These are phyloP conservation scores for Yamadazyma kitorensis DNA, from an alignment of 805 yeast genomes.

Conservation along the genomic window DNA sequence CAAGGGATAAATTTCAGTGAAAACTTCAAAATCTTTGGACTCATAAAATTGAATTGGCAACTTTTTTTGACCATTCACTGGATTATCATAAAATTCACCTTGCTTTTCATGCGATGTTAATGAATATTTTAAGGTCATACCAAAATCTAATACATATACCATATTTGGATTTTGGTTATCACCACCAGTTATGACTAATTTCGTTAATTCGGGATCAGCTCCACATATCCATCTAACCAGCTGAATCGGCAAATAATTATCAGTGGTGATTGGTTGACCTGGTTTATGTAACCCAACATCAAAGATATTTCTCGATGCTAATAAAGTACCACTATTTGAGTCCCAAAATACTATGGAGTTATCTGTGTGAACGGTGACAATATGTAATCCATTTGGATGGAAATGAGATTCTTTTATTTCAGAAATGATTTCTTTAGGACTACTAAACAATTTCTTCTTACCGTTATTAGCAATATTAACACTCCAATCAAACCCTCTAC, in stretches of 20 bases:
- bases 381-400: constrained; percentile 92
- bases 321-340: constrained; percentile 65
- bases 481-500: constrained; percentile 54
- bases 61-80: constrained; percentile 39
- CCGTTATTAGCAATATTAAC: constrained; percentile 31
- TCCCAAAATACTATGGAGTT: constrained; percentile 94
- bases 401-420: constrained; percentile 55
- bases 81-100: constrained; percentile 72
- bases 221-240: constrained; percentile 77
- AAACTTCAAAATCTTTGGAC: constrained; percentile 21
- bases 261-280: constrained; percentile 20
- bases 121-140: constrained; percentile 73
- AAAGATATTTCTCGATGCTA: constrained; percentile 70
- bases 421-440: constrained; percentile 30
- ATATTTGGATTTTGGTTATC: constrained; percentile 35
- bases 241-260: constrained; percentile 40
- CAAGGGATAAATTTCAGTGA: constrained; percentile 29
- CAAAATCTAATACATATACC: constrained; percentile 65
- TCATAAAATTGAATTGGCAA: constrained; percentile 24
- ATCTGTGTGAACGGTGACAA: constrained; percentile 75
- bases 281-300: constrained; percentile 65
- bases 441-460: constrained; percentile 40
- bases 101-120: constrained; percentile 81
- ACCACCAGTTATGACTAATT: constrained; percentile 69
- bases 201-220: constrained; percentile 75